Base-by-base conservation (phyloP, 352 stramenopile genomes). In the Globisporangium iwayamae region DNA sequence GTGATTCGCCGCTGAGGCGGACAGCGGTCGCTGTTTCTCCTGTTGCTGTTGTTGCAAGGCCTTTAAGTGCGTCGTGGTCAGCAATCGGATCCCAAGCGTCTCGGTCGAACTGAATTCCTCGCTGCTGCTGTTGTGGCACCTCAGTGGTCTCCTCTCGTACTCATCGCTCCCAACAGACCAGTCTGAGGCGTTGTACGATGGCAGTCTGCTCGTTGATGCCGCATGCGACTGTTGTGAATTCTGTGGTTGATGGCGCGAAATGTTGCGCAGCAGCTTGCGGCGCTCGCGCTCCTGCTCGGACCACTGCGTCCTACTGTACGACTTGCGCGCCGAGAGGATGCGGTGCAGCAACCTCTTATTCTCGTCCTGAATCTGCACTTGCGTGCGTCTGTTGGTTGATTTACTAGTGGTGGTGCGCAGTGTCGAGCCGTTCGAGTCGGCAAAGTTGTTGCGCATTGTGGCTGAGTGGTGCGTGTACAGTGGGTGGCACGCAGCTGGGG, bases 401-500 rank as follows among this genome's bases (percentile, higher is more conserved):
- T 67, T 52, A 9, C 65, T 43, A 22, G 66, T 69, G 4, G 64
- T 61, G 13, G 56, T 56, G 9, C 54, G 62, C 4, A 72, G 67
- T 0, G 74, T 75, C 22, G 67, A 69, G 20, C 69, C 60, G 46
- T 84, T 83, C 2, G 57, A 66, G 6, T 85, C 73, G n/a, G 67
- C 64, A 48, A 85, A 83, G 43, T 85, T 78, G 43, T 82, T 74
- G 3, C 72, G 75, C 70, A 79, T 83, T 4, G 78, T 85, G 7
- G 72, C 72, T 0, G 80, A 78, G 0, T 55, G 53, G 38, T 70
- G 72, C 2, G 69, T 81, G 64, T 87, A 85, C 0, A 89, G 69
- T 14, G 68, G 59, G 36, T 89, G 80, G n/a, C 68, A 78, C 8
- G 62, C 51, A n/a, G 70, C 66, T 3, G 58, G 60, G 2, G 76